Conservation (phyloP, 1,284 basidiomycete species). For the Ganoderma sinense region DNA sequence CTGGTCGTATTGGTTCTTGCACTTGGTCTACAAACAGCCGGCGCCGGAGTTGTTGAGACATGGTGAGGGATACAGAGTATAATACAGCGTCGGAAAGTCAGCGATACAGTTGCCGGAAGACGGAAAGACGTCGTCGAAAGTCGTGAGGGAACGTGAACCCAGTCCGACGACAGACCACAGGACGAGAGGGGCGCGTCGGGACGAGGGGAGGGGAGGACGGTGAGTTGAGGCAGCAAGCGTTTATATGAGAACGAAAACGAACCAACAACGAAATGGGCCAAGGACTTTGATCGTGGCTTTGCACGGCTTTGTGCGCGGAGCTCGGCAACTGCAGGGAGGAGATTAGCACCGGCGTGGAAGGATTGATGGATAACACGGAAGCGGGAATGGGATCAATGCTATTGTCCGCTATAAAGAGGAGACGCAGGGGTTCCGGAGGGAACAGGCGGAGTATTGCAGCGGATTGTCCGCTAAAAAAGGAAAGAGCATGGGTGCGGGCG, state of each 20-base stretch:
- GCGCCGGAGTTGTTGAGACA: constrained; percentile 25
- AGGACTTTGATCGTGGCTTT: constrained; percentile 25
- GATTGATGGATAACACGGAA: constrained; percentile 25
- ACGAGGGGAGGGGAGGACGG: constrained; percentile 20
- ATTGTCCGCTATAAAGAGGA: constrained; percentile 27
- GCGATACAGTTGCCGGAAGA: constrained; percentile 22
- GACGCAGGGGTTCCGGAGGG: constrained; percentile 17
- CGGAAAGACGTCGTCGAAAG: constrained; percentile 7
- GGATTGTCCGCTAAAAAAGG: constrained; percentile 30
- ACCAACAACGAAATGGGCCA: constrained; percentile 29
- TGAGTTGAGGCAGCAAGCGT: constrained; percentile 11
- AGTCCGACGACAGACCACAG: constrained; percentile 12
- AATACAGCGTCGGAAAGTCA: constrained; percentile 22
- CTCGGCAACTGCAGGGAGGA: constrained; percentile 24
- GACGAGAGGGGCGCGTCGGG: constrained; percentile 12
- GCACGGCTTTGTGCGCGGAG: constrained; percentile 26
- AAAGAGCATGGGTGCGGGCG: constrained; percentile 2
- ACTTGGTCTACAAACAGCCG: constrained; percentile 37
- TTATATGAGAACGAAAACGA: constrained; percentile 29
- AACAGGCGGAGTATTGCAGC: constrained; percentile 1
- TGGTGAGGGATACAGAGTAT: constrained; percentile 22
- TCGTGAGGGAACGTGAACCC: background rate
- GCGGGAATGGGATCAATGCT: constrained; percentile 23
- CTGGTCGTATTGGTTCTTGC: constrained; percentile 37
- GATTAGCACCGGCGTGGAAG: constrained; percentile 20